These are phyloP conservation scores for Lepiota brunneoincarnata DNA, from an alignment of 768 basidiomycete genomes.

Conservation along the genomic window DNA sequence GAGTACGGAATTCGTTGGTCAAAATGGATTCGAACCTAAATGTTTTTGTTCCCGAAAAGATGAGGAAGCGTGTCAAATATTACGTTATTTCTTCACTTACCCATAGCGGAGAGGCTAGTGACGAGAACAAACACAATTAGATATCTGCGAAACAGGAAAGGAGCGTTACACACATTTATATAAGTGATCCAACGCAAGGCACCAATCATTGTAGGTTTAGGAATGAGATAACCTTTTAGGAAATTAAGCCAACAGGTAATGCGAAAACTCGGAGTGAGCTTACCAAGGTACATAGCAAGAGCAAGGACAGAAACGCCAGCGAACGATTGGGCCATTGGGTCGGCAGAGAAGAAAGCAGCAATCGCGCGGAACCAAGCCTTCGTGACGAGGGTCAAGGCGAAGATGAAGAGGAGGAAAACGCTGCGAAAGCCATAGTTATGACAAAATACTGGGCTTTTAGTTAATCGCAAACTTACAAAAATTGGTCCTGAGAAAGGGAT, in stretches of 20 bases:
- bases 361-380: conserved; percentile 75
- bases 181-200: conserved; percentile 67
- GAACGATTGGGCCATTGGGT: conserved; percentile 62
- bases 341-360: conserved; percentile 57
- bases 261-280: background rate
- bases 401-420: conserved; percentile 56
- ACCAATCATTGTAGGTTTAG: conserved; percentile 63
- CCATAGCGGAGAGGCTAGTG: conserved; percentile 16
- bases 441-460: background rate
- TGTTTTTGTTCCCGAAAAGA: conserved; percentile 10
- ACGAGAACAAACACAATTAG: conserved; percentile 12
- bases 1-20: conserved; percentile 78
- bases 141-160: background rate
- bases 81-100: conserved; percentile 11
- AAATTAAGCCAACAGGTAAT: background rate
- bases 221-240: conserved; percentile 37
- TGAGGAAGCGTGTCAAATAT: too few species aligned
- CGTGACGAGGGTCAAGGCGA: conserved; percentile 60
- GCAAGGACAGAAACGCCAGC: conserved; percentile 40
- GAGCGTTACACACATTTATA: conserved; percentile 44
- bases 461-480: conserved; percentile 11
- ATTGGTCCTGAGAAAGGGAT: background rate
- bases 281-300: conserved; percentile 30
- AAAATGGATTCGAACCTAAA: conserved; percentile 77
- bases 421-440: conserved; percentile 28